Evolutionary conservation across 805 yeast species (phyloP), one percentile per base, ranked within the genome.

Genomic region (Monosporozyma aerobia): DNA sequence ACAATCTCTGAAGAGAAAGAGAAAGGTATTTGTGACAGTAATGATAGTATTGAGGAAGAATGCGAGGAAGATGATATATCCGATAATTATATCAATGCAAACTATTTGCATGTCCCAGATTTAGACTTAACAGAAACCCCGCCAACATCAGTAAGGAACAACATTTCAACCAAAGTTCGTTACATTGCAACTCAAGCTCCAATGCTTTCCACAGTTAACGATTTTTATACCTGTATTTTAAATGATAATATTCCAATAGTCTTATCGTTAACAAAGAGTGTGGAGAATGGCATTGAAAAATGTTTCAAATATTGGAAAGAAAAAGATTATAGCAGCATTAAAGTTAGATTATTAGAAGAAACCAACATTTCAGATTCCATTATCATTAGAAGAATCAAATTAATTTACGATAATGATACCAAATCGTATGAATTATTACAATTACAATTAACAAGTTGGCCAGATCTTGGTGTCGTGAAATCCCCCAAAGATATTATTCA

Each of bases 161-260:
- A 47, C 19, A 54, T 29, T 43, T 68, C 68, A 19, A 61, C 70
- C 37, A 63, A 60, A 46, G 64, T 69, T 41, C 75, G 77, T 43
- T 86, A 84, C 63, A 87, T 90, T 60, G 97, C 96, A 0, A 79
- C 95, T 1, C 97, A 92, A 67, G 99, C 97, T 2, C 99, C 99
- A 2, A 68, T 87, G 54, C 66, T 64, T 2, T 76, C 77, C 40
- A 92, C 98, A 0, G 76, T 83, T 27, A 82, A 81, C 22, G 96
- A 92, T 65, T 90, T 92, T 62, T 90, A 95, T 85, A 85, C 83
- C 53, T 81, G 90, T 70, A 76, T 87, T 14, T 71, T 80, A 44
- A 82, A 83, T 53, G 79, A 87, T 57, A 67, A 74, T 19, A 77
- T 82, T 11, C 83, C 86, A 6, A 65, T 92, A 3, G 79, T 92